Conservation (phyloP, 129 eudicot genomes). For the Smallanthus sonchifolius region DNA sequence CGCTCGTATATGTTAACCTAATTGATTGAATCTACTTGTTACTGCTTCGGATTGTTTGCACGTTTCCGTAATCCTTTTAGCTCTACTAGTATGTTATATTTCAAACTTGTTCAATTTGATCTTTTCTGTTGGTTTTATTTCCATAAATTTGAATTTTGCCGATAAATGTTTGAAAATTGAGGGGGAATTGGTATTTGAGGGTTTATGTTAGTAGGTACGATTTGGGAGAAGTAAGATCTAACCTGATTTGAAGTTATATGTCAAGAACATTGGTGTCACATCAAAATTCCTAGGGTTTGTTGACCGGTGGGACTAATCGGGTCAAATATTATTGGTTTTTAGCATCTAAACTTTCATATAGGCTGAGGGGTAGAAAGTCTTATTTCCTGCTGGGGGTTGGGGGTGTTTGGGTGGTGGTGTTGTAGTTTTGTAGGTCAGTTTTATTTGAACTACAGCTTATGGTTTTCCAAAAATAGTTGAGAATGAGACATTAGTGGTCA, state of each 20-base stretch:
- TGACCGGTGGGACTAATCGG: background rate
- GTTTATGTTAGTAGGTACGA: background rate
- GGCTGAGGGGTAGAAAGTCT: too few relatives aligned
- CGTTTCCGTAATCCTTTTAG: background rate
- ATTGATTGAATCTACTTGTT: background rate
- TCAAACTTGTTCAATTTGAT: background rate
- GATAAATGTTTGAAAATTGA: background rate
- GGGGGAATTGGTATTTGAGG: background rate
- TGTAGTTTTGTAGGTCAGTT: background rate
- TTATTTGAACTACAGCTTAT: background rate
- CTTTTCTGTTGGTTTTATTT: background rate
- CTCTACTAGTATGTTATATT: background rate
- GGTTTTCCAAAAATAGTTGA: background rate
- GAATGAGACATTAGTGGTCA: background rate
- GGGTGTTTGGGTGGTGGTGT: too few relatives aligned
- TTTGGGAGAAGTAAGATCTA: background rate
- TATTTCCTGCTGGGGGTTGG: too few relatives aligned
- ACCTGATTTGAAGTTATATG: background rate
- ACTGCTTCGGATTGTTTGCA: background rate
- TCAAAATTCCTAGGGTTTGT: background rate
- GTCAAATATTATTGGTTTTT: too few relatives aligned
- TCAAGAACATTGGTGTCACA: background rate
- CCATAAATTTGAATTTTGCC: background rate
- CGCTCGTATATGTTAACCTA: conserved; percentile 1
- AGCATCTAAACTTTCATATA: too few relatives aligned